Base-by-base conservation (phyloP, 768 basidiomycete species). In the Rubroboletus satanas region DNA sequence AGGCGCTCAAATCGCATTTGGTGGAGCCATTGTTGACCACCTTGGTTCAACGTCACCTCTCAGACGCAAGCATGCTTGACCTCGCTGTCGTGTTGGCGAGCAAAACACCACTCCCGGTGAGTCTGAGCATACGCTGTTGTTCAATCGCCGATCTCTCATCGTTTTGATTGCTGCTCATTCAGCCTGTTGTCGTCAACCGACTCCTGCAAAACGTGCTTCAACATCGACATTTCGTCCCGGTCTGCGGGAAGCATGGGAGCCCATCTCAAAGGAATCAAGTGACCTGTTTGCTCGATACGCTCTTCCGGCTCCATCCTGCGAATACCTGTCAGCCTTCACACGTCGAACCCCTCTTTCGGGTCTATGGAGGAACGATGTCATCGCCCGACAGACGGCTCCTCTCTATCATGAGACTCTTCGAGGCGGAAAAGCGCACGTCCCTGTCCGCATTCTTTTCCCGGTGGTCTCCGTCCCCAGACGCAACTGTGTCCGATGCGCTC, bases 291-390 rank as follows among this genome's bases (percentile, higher is more conserved):
- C 71, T 95, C 4, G 76, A 83, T 43, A 70, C 73, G 4, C 75
- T 96, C 2, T 97, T 95, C 75, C 69, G 79, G 52, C 77, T 86
- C 14, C 85, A 94, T 63, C 90, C 93, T 0, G 71, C 77, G 12
- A 92, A 92, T 62, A 88, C 93, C 2, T 95, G 90, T 63, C 95
- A 96, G 66, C 79, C 85, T 10, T 87, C 82, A 4, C 91, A 95
- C 59, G 72, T 95, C 42, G 85, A 90, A 44, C 91, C 90, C 1
- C 75, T 98, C 35, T 70, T 89, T 42, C 74, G 72, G 18, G 73
- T 93, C 1, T 98, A 98, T 66, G 72, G 79, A 9, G 95, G 88
- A 1, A 88, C 88, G 0, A 67, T 89, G n/a, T 80, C 83, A 0
- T 46, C 57, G 1, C 60, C 87, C 2, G 95, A 98, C 66, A 76